Evolutionary conservation across 2,329 filamentous ascomycete species (phyloP).

Genomic region (Hypoxylon sp.): DNA sequence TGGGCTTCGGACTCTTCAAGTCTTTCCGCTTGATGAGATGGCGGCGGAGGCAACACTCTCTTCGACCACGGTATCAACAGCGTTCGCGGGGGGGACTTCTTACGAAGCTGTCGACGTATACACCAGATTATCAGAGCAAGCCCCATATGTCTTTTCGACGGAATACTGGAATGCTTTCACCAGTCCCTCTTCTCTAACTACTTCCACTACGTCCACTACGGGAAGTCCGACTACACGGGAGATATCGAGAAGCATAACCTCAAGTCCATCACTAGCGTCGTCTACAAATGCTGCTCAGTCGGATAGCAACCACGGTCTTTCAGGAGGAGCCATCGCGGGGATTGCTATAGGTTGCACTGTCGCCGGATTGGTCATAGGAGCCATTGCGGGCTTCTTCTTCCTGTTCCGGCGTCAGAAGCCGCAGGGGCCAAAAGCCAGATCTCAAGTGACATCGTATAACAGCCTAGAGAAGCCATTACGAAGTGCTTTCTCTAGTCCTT

Average conservation of each 20-base stretch:
- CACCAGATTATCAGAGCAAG: slow-evolving; percentile 20
- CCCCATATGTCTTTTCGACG: slow-evolving; percentile 14
- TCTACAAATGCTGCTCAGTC: slow-evolving; percentile 13
- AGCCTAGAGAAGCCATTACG: slow-evolving; percentile 44
- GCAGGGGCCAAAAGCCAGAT: slow-evolving; percentile 28
- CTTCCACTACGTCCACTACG: slow-evolving; percentile 15
- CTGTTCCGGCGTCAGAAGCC: slow-evolving; percentile 48
- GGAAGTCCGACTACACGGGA: slow-evolving; percentile 3
- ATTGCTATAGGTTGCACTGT: slow-evolving; percentile 42
- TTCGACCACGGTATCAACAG: slow-evolving; percentile 27
- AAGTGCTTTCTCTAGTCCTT: slow-evolving; percentile 1
- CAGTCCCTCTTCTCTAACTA: slow-evolving; percentile 12
- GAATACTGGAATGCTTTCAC: slow-evolving; percentile 30
- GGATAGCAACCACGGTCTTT: slow-evolving; percentile 21
- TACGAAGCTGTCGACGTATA: slow-evolving; percentile 30
- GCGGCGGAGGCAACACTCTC: slow-evolving; percentile 15
- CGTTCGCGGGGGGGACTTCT: slow-evolving; percentile 14
- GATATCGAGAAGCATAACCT: slow-evolving; percentile 2
- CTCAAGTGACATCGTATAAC: slow-evolving; percentile 26
- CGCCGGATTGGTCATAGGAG: slow-evolving; percentile 37
- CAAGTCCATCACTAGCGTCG: slow-evolving; percentile 4
- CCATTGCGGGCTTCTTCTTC: slow-evolving; percentile 46
- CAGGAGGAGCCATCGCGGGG: slow-evolving; percentile 37
- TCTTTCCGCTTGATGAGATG: slow-evolving; percentile 15
- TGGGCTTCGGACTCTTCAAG: slow-evolving; percentile 17